Evolutionary conservation across 169 alveolate species (phyloP).

Genomic region (Ichthyophthirius multifiliis): DNA sequence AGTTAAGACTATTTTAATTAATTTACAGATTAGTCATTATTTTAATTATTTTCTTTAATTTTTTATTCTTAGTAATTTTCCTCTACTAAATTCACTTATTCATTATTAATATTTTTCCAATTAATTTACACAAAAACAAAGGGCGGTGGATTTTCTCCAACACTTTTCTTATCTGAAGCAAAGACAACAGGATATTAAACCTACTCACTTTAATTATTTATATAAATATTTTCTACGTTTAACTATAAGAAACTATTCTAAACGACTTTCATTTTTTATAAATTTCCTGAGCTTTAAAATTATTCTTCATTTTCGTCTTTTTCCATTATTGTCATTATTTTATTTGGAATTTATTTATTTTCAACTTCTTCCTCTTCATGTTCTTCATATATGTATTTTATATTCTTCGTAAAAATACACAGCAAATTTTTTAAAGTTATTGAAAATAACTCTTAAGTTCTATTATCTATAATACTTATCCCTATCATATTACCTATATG

Average conservation of each 20-base stretch:
- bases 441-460: not conserved
- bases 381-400: not conserved
- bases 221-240: not conserved
- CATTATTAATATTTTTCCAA: not conserved
- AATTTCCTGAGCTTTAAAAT: not conserved
- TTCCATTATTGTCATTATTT: too few relatives aligned
- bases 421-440: not conserved
- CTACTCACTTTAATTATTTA: not conserved
- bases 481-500: not conserved
- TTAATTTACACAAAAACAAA: not conserved
- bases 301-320: not conserved
- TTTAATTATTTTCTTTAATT: too few relatives aligned
- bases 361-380: not conserved
- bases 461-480: not conserved
- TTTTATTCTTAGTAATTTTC: too few relatives aligned
- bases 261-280: not conserved
- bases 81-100: too few relatives aligned
- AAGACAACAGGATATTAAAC: not conserved
- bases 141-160: conserved; percentile 6
- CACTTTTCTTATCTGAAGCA: not conserved
- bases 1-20: not conserved
- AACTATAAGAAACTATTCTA: not conserved
- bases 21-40: not conserved
- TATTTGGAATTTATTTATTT: not conserved
- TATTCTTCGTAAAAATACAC: not conserved